A percentile compares a stretch with the other conserved stretches of the same genome.
Evolutionary conservation across 495 filamentous ascomycete genomes (phyloP).

Genomic region (Xylaria telfairii): DNA sequence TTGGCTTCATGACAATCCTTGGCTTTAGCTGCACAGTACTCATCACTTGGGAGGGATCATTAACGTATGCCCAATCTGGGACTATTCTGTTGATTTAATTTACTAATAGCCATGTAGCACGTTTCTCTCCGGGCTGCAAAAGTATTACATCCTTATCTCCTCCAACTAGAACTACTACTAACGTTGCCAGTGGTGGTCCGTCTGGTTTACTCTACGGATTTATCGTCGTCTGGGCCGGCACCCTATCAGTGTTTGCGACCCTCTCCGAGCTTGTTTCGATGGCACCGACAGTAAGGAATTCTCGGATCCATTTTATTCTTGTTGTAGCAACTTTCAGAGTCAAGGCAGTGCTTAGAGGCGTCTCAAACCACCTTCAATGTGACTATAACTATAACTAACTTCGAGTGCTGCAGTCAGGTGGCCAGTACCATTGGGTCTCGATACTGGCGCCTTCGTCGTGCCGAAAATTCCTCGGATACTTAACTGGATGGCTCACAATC

Average conservation of each 20-base stretch:
- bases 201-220: conserved; percentile 40
- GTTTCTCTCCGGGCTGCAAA: conserved; percentile 24
- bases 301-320: no score
- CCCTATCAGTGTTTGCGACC: conserved; percentile 33
- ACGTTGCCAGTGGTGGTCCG: conserved; percentile 37
- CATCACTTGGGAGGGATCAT: conserved; percentile 50
- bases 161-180: neutral
- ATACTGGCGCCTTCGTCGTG: conserved; percentile 59
- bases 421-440: conserved; percentile 58
- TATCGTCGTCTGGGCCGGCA: conserved; percentile 37
- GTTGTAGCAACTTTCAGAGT: no score
- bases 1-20: conserved; percentile 49
- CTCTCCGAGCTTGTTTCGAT: conserved; percentile 42
- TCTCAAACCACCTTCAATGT: no score
- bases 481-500: conserved; percentile 65
- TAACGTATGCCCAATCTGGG: conserved; percentile 29
- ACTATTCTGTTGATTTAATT: neutral
- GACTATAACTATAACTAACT: no score
- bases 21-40: conserved; percentile 53
- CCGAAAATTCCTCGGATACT: conserved; percentile 64
- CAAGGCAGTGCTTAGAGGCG: no score
- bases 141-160: conserved; percentile 16
- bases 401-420: no score
- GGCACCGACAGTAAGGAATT: no score
- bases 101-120: conserved; percentile 18